Evolutionary conservation across 1,284 basidiomycete genomes (phyloP).

Genomic region (Mycosarcoma mackinlayi): DNA sequence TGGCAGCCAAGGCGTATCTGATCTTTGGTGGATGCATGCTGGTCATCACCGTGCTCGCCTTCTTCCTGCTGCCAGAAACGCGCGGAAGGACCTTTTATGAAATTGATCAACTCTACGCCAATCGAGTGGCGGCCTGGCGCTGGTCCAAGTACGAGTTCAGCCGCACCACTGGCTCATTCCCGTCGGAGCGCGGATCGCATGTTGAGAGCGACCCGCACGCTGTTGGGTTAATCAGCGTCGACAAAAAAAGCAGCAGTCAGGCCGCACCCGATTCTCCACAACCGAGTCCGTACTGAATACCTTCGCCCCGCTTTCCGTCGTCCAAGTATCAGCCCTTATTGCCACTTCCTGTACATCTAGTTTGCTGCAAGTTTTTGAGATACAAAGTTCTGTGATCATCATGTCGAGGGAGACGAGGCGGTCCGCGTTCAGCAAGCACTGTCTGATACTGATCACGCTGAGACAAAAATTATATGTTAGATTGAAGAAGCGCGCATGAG

Average conservation of each 20-base stretch:
- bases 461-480: too few relatives aligned
- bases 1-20: conserved; percentile 59
- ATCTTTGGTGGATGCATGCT: conserved; percentile 59
- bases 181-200: conserved; percentile 10
- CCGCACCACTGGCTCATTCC: background rate
- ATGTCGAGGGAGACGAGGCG: too few relatives aligned
- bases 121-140: conserved; percentile 41
- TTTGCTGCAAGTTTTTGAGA: background rate
- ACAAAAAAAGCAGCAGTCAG: conserved; percentile 31
- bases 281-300: conserved; percentile 1
- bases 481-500: too few relatives aligned
- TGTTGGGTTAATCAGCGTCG: conserved; percentile 32
- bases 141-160: conserved; percentile 50
- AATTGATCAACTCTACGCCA: conserved; percentile 60
- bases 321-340: too few relatives aligned
- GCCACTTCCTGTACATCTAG: conserved; percentile 4
- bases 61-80: conserved; percentile 56
- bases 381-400: too few relatives aligned
- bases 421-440: too few relatives aligned
- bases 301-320: too few relatives aligned
- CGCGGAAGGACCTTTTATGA: conserved; percentile 51
- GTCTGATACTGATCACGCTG: too few relatives aligned
- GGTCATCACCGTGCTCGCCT: conserved; percentile 44
- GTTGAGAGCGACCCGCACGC: conserved; percentile 21
- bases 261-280: conserved; percentile 10